Conservation (phyloP, 306 rosid genomes). For the Vigna unguiculata region DNA sequence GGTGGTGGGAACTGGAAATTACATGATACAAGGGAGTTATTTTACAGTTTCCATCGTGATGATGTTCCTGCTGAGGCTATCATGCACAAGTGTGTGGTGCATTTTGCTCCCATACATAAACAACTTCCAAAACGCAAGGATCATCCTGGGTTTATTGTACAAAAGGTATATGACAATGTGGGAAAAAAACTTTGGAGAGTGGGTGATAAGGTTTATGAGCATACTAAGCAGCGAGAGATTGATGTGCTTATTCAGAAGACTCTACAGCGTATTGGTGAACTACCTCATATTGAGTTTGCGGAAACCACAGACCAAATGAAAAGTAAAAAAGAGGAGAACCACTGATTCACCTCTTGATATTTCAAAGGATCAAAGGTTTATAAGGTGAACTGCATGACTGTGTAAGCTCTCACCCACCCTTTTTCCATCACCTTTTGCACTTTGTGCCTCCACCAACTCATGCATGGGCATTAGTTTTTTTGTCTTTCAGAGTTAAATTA, state of each 20-base stretch:
- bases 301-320: slow-evolving; percentile 57
- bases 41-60: slow-evolving; percentile 95
- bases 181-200: slow-evolving; percentile 90
- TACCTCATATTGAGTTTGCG: slow-evolving; percentile 72
- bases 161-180: slow-evolving; percentile 86
- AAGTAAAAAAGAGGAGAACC: slow-evolving; percentile 65
- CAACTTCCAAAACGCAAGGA: slow-evolving; percentile 88
- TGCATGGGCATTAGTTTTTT: too few species aligned
- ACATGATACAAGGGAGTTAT: slow-evolving; percentile 83
- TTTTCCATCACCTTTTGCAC: too few species aligned
- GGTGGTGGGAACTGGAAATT: slow-evolving; percentile 91
- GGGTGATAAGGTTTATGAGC: slow-evolving; percentile 84
- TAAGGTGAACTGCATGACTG: background rate
- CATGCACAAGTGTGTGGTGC: slow-evolving; percentile 93
- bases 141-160: slow-evolving; percentile 93
- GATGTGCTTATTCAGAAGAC: slow-evolving; percentile 88
- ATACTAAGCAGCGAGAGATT: slow-evolving; percentile 78
- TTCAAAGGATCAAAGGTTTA: slow-evolving; percentile 49
- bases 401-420: background rate
- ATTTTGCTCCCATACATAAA: slow-evolving; percentile 83
- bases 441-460: background rate
- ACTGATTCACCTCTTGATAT: slow-evolving; percentile 70
- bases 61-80: slow-evolving; percentile 95
- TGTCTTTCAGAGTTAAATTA: background rate
- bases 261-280: slow-evolving; percentile 62